Evolutionary conservation across 306 rosid species (phyloP), one percentile per base, ranked within the genome.

Genomic region (Quercus ilex): DNA sequence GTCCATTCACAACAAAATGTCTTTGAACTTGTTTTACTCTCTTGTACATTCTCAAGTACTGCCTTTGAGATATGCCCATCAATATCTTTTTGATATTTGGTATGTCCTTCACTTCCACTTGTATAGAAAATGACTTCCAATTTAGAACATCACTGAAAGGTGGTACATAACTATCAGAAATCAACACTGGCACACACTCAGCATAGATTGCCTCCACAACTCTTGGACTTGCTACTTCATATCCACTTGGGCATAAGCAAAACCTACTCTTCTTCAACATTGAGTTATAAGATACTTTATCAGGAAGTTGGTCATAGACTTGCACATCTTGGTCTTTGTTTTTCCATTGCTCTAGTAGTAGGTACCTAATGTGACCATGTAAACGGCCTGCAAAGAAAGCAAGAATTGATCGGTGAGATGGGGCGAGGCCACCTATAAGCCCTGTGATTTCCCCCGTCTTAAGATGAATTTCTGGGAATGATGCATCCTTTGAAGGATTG

Each of bases 151-250:
- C 90, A 30, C 85, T 82, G 20, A 86, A 90, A 20, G 91, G 93
- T 31, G 85, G 94, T 20, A 85, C 82, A 60, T 86, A 90, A 71
- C 80, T 28, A 64, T 86, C 87, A 6, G 92, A 88, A 53, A 88
- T 90, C 79, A 90, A 18, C 20, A 90, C 90, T 2, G 90, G 94
- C 6, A 90, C 90, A 51, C 90, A 90, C 76, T 83, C 92, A 12
- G 94, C 83, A 71, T 86, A 86, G 28, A 90, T 83, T 17, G 92
- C 88, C 77, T 90, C 92, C 71, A 78, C 88, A 35, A 90, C 70
- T 85, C 88, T 85, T 3, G 89, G 92, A 64, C 94, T 90, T 38
- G 90, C 90, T 18, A 89, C 88, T 76, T 89, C 93, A 58, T 85
- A 87, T 30, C 91, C 91, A 71, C 86, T 90, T 5, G 89, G 92